A percentile compares a stretch with the other conserved stretches of the same genome.
Evolutionary conservation across 2,329 filamentous ascomycete species (phyloP).

Genomic region (Xylariales sp.): DNA sequence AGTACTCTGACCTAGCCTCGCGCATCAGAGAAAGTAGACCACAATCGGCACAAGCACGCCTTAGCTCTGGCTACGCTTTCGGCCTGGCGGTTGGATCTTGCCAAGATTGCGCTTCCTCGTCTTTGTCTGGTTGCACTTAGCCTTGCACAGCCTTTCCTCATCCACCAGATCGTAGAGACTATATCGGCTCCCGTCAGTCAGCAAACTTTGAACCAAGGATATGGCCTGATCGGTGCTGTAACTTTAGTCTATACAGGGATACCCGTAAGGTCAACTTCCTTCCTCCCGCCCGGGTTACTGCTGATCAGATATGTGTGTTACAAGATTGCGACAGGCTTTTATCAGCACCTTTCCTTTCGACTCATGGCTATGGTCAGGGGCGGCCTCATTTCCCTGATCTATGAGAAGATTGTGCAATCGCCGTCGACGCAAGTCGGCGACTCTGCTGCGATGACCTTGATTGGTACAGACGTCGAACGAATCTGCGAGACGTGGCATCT

Average conservation of each 20-base stretch:
- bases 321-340: conserved; percentile 5
- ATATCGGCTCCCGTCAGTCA: not conserved
- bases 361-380: conserved; percentile 10
- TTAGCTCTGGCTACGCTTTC: conserved; percentile 6
- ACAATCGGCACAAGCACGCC: conserved; percentile 7
- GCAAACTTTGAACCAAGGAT: conserved; percentile 5
- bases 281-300: conserved; percentile 3
- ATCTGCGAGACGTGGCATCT: conserved; percentile 5
- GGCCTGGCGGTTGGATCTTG: conserved; percentile 8
- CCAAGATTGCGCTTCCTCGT: conserved; percentile 4
- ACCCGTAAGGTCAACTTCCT: conserved; percentile 4
- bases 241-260: conserved; percentile 8
- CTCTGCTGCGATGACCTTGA: conserved; percentile 9
- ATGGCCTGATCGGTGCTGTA: conserved; percentile 8
- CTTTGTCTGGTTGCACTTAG: conserved; percentile 7
- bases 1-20: not conserved
- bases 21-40: too few relatives aligned
- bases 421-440: conserved; percentile 3
- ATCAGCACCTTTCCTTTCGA: conserved; percentile 5
- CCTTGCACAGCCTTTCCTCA: conserved; percentile 7
- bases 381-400: conserved; percentile 7
- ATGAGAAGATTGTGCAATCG: conserved; percentile 4
- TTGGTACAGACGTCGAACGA: conserved; percentile 8
- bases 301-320: conserved; percentile 4
- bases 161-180: conserved; percentile 4